Conservation (phyloP, 2,329 filamentous ascomycete species). For the Cordyceps cicadae region DNA sequence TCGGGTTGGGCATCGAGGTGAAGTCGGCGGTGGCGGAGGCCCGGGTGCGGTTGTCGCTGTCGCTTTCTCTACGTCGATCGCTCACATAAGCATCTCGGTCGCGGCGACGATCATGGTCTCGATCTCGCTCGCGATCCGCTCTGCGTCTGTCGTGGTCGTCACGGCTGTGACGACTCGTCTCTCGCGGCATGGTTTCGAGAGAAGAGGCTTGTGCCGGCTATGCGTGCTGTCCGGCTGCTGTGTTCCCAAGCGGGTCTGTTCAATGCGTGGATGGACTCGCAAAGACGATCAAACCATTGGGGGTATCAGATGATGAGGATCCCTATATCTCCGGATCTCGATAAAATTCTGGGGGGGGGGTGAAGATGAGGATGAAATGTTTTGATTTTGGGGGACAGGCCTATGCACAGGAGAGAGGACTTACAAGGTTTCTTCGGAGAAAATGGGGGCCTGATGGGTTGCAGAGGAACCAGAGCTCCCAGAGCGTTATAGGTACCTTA, state of each 20-base stretch:
- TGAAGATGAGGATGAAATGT: conserved; percentile 2
- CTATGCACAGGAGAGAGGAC: conserved; percentile 1
- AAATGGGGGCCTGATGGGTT: conserved; percentile 2
- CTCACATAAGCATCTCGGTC: not conserved
- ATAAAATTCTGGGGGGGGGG: not conserved
- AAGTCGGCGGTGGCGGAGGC: not conserved
- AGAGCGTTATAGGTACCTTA: not conserved
- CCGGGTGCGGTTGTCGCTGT: not conserved
- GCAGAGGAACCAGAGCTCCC: not conserved
- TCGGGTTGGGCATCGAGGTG: conserved; percentile 9
- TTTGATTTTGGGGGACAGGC: conserved; percentile 6
- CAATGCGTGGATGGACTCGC: not conserved
- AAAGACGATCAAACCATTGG: not conserved
- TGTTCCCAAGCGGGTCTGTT: not conserved
- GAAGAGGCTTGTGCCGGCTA: not conserved
- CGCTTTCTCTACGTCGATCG: conserved; percentile 1
- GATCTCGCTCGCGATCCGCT: conserved; percentile 24
- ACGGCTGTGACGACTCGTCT: conserved; percentile 47
- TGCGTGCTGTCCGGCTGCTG: not conserved
- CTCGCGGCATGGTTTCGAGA: conserved; percentile 40
- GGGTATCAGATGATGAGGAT: not conserved
- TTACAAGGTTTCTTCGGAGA: conserved; percentile 2
- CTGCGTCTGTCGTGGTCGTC: conserved; percentile 46
- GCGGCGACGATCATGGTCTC: conserved; percentile 7
- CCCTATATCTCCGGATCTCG: too few relatives aligned